Conservation (phyloP, 2,329 filamentous ascomycete species). For the Parastagonospora avenae region DNA sequence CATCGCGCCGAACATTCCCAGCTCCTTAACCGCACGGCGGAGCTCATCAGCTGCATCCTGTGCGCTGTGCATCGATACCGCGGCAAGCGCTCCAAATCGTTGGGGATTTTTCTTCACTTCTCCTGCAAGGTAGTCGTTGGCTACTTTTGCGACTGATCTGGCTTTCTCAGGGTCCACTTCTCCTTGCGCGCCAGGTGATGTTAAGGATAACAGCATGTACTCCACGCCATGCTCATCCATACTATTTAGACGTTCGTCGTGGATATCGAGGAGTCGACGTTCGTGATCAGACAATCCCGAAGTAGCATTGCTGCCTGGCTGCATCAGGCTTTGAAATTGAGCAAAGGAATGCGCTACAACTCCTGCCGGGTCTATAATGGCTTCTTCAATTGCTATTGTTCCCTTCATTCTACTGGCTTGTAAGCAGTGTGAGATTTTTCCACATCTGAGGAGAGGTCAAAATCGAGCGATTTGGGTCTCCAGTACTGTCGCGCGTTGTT, state of each 20-base stretch:
- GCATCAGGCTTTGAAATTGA: conserved; percentile 32
- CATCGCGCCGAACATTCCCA: conserved; percentile 67
- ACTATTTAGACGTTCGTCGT: conserved; percentile 28
- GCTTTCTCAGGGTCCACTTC: conserved; percentile 30
- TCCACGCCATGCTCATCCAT: conserved; percentile 39
- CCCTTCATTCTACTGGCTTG: conserved; percentile 20
- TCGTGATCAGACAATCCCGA: conserved; percentile 31
- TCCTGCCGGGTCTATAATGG: conserved; percentile 34
- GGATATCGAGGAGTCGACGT: conserved; percentile 32
- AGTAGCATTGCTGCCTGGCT: conserved; percentile 23
- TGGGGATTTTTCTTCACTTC: conserved; percentile 35
- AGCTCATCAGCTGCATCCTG: conserved; percentile 37
- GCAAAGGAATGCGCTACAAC: conserved; percentile 33
- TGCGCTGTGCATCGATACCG: conserved; percentile 42
- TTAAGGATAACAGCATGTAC: conserved; percentile 37
- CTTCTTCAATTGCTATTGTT: conserved; percentile 37
- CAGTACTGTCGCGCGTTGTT: no score
- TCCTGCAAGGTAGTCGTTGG: conserved; percentile 34
- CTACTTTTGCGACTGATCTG: conserved; percentile 26
- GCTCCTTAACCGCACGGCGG: conserved; percentile 34
- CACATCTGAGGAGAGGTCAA: neutral
- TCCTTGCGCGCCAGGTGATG: conserved; percentile 33
- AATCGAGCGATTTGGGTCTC: neutral
- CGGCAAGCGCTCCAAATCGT: conserved; percentile 28
- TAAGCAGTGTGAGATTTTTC: neutral